phyloP scores from a whole-genome alignment of 768 basidiomycete genomes.

The Termitomyces sp. region DNA sequence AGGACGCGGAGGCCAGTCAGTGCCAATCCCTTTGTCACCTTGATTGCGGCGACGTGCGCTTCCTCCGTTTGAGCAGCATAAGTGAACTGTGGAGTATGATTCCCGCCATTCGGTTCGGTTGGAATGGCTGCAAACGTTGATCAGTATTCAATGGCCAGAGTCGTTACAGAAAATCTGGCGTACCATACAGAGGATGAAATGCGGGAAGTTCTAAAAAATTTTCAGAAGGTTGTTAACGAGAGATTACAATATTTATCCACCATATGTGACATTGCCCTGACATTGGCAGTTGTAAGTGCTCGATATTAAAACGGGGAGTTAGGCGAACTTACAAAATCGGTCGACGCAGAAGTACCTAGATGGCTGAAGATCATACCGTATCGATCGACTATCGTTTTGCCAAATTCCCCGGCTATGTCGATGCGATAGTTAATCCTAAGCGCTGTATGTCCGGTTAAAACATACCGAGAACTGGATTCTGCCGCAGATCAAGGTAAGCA shows the following conservation, averaged over 20 bases:
- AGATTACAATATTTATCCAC: constrained; percentile 25
- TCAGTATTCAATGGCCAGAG: constrained; percentile 10
- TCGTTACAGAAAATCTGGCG: constrained; percentile 10
- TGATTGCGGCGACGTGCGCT: constrained; percentile 59
- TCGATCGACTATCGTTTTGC: constrained; percentile 34
- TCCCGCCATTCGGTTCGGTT: constrained; percentile 64
- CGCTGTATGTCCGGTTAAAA: background rate
- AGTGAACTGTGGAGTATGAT: constrained; percentile 68
- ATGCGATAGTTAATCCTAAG: background rate
- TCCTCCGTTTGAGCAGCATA: constrained; percentile 49
- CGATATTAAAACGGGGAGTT: background rate
- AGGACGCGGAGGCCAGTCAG: constrained; percentile 55
- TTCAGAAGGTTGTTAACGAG: constrained; percentile 2
- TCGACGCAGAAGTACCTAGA: constrained; percentile 48
- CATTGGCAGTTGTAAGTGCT: background rate
- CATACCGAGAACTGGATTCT: constrained; percentile 52
- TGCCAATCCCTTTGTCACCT: constrained; percentile 55
- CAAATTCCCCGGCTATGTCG: constrained; percentile 44
- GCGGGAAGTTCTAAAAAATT: constrained; percentile 48
- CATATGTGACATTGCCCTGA: constrained; percentile 72
- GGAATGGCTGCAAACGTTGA: constrained; percentile 52
- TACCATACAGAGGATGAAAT: constrained; percentile 60
- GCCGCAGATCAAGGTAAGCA: constrained; percentile 51
- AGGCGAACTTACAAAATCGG: constrained; percentile 62
- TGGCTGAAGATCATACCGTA: constrained; percentile 35